A percentile compares a stretch with the other conserved stretches of the same genome.
Conservation (phyloP, 2,329 filamentous ascomycete genomes). For the Clonostachys rhizophaga region DNA sequence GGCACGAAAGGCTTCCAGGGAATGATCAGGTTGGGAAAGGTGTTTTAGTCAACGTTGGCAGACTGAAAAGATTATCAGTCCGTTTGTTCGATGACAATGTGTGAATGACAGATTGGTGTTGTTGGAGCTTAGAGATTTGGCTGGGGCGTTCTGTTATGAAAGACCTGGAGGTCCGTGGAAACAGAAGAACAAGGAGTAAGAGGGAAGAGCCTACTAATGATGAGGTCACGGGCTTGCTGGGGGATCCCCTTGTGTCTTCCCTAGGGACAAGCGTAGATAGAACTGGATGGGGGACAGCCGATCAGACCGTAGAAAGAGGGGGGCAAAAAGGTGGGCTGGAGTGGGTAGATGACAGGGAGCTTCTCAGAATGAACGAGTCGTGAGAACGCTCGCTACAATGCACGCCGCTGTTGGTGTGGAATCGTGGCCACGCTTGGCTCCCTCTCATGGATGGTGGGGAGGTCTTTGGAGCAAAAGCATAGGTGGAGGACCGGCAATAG, state of each 20-base stretch:
- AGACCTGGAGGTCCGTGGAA: not conserved
- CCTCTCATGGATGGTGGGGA: too few relatives aligned
- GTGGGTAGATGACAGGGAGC: not conserved
- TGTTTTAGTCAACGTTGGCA: too few relatives aligned
- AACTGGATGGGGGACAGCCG: not conserved
- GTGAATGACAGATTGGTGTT: too few relatives aligned
- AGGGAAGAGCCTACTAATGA: not conserved
- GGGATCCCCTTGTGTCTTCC: not conserved
- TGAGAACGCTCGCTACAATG: too few relatives aligned
- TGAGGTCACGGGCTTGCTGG: constrained; percentile 2
- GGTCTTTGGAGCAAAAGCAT: too few relatives aligned
- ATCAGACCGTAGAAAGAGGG: constrained; percentile 2
- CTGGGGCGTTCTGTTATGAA: not conserved
- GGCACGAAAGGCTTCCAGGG: constrained; percentile 1
- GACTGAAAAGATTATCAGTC: too few relatives aligned
- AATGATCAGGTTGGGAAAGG: too few relatives aligned
- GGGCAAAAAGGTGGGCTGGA: not conserved
- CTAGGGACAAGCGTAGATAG: not conserved
- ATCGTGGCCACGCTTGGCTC: too few relatives aligned
- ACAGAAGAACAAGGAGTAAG: not conserved
- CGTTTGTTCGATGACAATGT: too few relatives aligned
- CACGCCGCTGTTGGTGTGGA: too few relatives aligned
- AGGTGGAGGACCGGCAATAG: too few relatives aligned
- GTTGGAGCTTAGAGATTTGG: too few relatives aligned
- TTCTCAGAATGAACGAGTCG: not conserved